Percentiles rank a stretch among this genome's conserved stretches.
Evolutionary conservation across 2,329 filamentous ascomycete species (phyloP).

Genomic region (Colletotrichum sp.): DNA sequence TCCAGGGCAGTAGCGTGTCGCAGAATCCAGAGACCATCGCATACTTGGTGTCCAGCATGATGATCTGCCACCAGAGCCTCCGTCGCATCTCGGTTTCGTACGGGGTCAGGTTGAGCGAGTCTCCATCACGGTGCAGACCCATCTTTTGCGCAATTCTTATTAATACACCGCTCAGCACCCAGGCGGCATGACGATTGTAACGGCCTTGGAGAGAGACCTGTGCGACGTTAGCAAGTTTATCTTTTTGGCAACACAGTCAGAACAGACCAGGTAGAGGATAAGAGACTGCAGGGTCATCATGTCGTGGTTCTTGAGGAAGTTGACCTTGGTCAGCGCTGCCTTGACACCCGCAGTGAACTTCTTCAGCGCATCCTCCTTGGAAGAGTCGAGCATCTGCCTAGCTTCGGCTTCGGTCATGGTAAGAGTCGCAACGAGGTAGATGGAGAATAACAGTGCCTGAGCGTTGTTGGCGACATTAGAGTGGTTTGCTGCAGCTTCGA

Average conservation of each 20-base stretch:
- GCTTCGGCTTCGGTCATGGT: slow-evolving; percentile 54
- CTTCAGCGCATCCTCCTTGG: slow-evolving; percentile 54
- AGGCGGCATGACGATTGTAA: slow-evolving; percentile 63
- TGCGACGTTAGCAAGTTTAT: slow-evolving; percentile 12
- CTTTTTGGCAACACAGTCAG: background rate
- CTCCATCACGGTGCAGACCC: slow-evolving; percentile 69
- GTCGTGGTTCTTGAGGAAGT: slow-evolving; percentile 65
- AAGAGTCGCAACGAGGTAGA: slow-evolving; percentile 22
- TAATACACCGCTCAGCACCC: slow-evolving; percentile 65
- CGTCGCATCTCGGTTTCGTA: slow-evolving; percentile 74
- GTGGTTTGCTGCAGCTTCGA: slow-evolving; percentile 65
- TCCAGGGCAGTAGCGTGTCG: slow-evolving; percentile 54
- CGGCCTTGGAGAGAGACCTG: slow-evolving; percentile 62
- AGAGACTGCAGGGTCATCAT: slow-evolving; percentile 64
- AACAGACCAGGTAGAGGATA: slow-evolving; percentile 58
- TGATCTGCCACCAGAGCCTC: slow-evolving; percentile 70
- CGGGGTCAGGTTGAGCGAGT: slow-evolving; percentile 58
- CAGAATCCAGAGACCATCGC: slow-evolving; percentile 63
- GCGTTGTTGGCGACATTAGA: slow-evolving; percentile 53
- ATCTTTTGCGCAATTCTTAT: slow-evolving; percentile 71
- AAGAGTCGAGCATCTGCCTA: slow-evolving; percentile 53
- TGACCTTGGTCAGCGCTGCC: slow-evolving; percentile 52
- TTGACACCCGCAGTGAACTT: slow-evolving; percentile 59
- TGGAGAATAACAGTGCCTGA: slow-evolving; percentile 24
- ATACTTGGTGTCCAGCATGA: slow-evolving; percentile 62